Conservation (phyloP, 2,329 filamentous ascomycete species). For the Arthrocladium fulminans region DNA sequence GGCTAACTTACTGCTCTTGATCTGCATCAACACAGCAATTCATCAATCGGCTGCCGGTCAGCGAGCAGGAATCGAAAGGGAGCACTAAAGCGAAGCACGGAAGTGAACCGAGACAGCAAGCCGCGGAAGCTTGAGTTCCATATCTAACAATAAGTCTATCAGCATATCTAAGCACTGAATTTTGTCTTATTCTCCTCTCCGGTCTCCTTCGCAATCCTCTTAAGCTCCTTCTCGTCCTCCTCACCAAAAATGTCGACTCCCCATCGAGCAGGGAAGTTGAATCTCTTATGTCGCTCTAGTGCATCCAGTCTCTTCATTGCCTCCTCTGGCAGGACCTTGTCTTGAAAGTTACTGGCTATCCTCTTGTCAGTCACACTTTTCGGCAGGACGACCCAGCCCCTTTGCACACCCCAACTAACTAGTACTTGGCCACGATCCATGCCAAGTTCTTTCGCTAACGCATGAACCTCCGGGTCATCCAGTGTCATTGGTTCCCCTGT, state of each 20-base stretch:
- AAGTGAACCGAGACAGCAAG: too few species aligned
- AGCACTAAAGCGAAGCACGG: too few species aligned
- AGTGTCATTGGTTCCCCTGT: slow-evolving; percentile 57
- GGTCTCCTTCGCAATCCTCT: slow-evolving; percentile 13
- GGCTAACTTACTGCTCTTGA: too few species aligned
- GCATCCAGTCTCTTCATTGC: slow-evolving; percentile 29
- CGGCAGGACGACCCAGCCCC: slow-evolving; percentile 46
- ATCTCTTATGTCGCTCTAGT: slow-evolving; percentile 30
- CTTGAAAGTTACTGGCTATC: slow-evolving; percentile 42
- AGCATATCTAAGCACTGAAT: slow-evolving; percentile 9
- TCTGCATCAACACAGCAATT: too few species aligned
- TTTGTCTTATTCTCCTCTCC: slow-evolving; percentile 16
- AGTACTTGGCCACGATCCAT: slow-evolving; percentile 49
- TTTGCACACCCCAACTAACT: slow-evolving; percentile 47
- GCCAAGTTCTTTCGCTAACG: slow-evolving; percentile 55
- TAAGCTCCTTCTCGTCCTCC: slow-evolving; percentile 27
- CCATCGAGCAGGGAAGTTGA: slow-evolving; percentile 32
- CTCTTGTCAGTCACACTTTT: slow-evolving; percentile 47
- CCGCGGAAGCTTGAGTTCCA: too few species aligned
- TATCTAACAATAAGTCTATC: background rate
- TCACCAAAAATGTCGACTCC: slow-evolving; percentile 33
- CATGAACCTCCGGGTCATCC: slow-evolving; percentile 53
- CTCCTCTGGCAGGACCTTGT: slow-evolving; percentile 29
- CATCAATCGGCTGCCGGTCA: too few species aligned
- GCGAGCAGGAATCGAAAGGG: too few species aligned